phyloP scores from a whole-genome alignment of 345 rosid species.

The Syzygium jambos region DNA sequence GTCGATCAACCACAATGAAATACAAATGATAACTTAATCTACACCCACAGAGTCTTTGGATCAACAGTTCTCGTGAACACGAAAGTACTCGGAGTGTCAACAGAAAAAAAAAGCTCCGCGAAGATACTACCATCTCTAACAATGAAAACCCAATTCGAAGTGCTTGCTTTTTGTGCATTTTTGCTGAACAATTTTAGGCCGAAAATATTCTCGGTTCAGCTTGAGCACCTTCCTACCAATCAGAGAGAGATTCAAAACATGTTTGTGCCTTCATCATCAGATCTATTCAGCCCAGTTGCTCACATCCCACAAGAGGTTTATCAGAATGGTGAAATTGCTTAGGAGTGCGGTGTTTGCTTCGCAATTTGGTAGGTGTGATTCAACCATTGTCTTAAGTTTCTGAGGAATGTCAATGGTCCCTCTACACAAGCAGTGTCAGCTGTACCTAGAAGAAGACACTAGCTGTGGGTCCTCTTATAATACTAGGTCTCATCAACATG shows the following conservation, averaged over 20 bases:
- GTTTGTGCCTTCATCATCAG: background rate
- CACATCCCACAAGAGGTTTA: background rate
- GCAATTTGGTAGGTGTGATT: background rate
- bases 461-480: background rate
- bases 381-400: background rate
- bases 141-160: background rate
- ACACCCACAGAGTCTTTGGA: too few species aligned
- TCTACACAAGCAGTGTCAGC: background rate
- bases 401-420: background rate
- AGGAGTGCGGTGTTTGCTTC: background rate
- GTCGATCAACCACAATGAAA: background rate
- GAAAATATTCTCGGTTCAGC: background rate
- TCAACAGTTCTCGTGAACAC: too few species aligned
- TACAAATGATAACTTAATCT: background rate
- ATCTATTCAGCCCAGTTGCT: background rate
- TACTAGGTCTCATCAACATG: background rate
- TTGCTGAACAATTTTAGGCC: background rate
- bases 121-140: background rate
- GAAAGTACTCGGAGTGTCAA: too few species aligned
- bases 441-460: background rate
- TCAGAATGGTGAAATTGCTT: background rate
- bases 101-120: background rate
- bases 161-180: background rate
- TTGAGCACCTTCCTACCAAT: background rate
- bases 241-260: background rate